A percentile compares a stretch with the other conserved stretches of the same genome.
Conservation (phyloP, 177 flowering plant genomes). For the Vitis hybrid region DNA sequence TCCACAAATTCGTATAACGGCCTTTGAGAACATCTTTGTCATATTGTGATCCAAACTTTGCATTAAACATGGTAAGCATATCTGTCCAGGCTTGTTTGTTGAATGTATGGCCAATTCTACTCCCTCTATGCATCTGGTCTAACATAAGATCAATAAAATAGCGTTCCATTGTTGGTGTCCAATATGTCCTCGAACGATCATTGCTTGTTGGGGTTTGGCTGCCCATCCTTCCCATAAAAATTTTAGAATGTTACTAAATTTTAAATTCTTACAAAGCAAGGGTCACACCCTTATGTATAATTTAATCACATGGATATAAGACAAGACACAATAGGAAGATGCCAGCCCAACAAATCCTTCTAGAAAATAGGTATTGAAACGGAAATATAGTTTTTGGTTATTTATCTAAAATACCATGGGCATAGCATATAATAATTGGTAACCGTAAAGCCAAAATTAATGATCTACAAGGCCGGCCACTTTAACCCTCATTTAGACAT, state of each 20-base stretch:
- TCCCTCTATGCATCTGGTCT: conserved; percentile 45
- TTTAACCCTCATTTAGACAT: too few relatives aligned
- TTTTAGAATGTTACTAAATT: neutral
- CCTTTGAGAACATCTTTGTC: conserved; percentile 46
- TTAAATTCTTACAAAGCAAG: too few relatives aligned
- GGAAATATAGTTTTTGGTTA: too few relatives aligned
- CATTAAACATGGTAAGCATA: conserved; percentile 42
- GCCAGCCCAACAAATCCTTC: too few relatives aligned
- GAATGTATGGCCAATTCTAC: conserved; percentile 38
- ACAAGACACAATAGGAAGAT: too few relatives aligned
- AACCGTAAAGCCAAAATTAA: too few relatives aligned
- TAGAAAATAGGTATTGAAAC: too few relatives aligned
- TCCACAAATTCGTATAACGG: conserved; percentile 50
- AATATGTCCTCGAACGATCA: conserved; percentile 42
- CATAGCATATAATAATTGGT: too few relatives aligned
- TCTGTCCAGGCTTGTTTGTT: conserved; percentile 50
- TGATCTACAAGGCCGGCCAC: too few relatives aligned
- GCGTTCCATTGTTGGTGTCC: conserved; percentile 56
- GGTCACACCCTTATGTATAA: too few relatives aligned
- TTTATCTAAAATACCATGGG: too few relatives aligned
- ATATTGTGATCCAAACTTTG: conserved; percentile 43
- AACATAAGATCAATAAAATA: conserved; percentile 53
- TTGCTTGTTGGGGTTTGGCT: conserved; percentile 20
- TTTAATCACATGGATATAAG: too few relatives aligned
- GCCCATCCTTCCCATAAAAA: conserved; percentile 19